Evolutionary conservation across 371 early-diverging fungal genomes (phyloP).

Genomic region (Circinella umbellata): DNA sequence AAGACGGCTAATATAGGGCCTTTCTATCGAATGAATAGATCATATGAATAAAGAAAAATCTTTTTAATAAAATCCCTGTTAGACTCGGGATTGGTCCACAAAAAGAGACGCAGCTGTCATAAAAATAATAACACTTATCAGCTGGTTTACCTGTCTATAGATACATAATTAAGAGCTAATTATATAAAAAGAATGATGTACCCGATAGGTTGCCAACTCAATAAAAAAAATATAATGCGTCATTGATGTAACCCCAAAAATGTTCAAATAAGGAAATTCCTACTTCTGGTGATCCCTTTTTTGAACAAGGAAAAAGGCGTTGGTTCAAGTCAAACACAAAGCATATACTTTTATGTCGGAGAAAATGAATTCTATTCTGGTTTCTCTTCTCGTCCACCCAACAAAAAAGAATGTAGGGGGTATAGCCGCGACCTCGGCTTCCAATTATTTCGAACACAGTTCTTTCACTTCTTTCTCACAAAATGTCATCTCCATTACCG

Average conservation of each 20-base stretch:
- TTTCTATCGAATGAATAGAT: too few relatives aligned
- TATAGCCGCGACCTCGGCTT: not conserved
- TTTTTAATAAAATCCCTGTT: too few relatives aligned
- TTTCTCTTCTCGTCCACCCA: too few relatives aligned
- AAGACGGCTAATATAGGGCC: too few relatives aligned
- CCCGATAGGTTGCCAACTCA: not conserved
- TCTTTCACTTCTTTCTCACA: not conserved
- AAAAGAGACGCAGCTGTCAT: too few relatives aligned
- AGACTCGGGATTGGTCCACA: too few relatives aligned
- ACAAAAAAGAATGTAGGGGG: not conserved
- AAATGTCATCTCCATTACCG: constrained; percentile 53
- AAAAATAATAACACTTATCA: too few relatives aligned
- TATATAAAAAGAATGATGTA: too few relatives aligned
- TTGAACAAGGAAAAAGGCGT: not conserved
- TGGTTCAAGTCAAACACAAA: not conserved
- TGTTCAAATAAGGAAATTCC: constrained; percentile 1
- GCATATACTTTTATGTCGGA: not conserved
- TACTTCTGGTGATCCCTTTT: not conserved
- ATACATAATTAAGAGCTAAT: too few relatives aligned
- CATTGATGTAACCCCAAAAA: not conserved
- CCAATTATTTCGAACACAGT: constrained; percentile 1
- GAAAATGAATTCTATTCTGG: not conserved
- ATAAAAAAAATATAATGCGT: not conserved
- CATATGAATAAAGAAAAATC: too few relatives aligned
- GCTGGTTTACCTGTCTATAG: too few relatives aligned